These are phyloP conservation scores for Sarocladium oryzae DNA, from an alignment of 2,329 filamentous ascomycete genomes.

Conservation along the genomic window DNA sequence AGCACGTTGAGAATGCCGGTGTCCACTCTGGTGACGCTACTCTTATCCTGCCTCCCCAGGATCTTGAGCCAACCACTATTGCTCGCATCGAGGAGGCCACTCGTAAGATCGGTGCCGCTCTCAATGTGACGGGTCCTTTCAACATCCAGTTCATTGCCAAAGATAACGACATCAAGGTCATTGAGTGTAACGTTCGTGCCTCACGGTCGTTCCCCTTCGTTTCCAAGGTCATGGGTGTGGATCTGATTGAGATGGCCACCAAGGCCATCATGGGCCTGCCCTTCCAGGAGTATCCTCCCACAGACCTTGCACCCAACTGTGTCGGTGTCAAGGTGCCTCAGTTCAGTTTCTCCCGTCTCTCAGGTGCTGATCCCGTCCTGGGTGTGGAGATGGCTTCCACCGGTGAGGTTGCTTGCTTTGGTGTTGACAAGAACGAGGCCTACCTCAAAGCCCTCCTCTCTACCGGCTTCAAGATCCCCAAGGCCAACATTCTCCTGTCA, in stretches of 20 bases:
- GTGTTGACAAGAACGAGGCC: constrained; percentile 91
- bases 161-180: constrained; percentile 99
- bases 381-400: constrained; percentile 99
- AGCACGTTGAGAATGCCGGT: constrained; percentile 97
- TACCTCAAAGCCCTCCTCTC: constrained; percentile 95
- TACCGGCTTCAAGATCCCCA: constrained; percentile 92
- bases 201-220: constrained; percentile 97
- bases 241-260: constrained; percentile 97
- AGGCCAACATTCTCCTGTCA: constrained; percentile 90
- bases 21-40: constrained; percentile 98
- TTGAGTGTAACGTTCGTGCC: constrained; percentile 96
- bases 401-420: constrained; percentile 95
- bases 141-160: constrained; percentile 99
- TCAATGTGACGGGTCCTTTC: constrained; percentile 94
- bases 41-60: constrained; percentile 88
- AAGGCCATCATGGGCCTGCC: constrained; percentile 89
- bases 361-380: constrained; percentile 89
- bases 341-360: constrained; percentile 96
- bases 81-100: constrained; percentile 90
- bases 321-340: constrained; percentile 98
- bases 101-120: constrained; percentile 84
- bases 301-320: constrained; percentile 69
- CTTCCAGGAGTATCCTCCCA: constrained; percentile 73
- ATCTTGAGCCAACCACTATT: constrained; percentile 84
- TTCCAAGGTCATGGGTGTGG: constrained; percentile 96